A percentile compares a stretch with the other conserved stretches of the same genome.
These are phyloP conservation scores for Boletus pseudopeckii DNA, from an alignment of 768 basidiomycete genomes.

Conservation along the genomic window DNA sequence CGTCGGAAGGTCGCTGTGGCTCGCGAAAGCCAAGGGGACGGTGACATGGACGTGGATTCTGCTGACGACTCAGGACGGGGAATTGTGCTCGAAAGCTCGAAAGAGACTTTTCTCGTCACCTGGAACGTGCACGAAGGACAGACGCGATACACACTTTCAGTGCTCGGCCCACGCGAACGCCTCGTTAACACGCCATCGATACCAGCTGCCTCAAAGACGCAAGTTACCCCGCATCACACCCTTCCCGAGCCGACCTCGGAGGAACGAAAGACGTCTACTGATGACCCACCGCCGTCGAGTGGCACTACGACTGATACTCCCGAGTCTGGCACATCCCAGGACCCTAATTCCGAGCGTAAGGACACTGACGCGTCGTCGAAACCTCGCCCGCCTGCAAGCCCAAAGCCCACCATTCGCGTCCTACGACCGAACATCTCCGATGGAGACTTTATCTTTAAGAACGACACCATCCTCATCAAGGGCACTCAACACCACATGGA, in stretches of 20 bases:
- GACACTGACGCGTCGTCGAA: not conserved
- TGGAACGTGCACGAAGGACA: conserved; percentile 6
- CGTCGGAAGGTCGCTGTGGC: conserved; percentile 25
- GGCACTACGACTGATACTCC: conserved; percentile 1
- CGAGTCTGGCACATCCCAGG: not conserved
- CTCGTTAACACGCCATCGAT: not conserved
- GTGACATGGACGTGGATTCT: conserved; percentile 7
- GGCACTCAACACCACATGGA: not conserved
- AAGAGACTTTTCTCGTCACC: conserved; percentile 23
- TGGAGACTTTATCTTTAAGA: conserved; percentile 23
- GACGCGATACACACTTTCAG: conserved; percentile 18
- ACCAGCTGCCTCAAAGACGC: conserved; percentile 3
- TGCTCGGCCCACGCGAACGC: conserved; percentile 6
- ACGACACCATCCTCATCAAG: conserved; percentile 17
- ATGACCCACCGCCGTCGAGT: not conserved
- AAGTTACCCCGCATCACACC: not conserved
- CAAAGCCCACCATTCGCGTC: conserved; percentile 2
- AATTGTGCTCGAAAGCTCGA: conserved; percentile 25
- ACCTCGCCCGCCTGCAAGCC: not conserved
- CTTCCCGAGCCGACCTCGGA: not conserved
- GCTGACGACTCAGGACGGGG: conserved; percentile 12
- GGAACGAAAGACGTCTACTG: not conserved
- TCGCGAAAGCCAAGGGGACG: conserved; percentile 6
- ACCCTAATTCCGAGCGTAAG: not conserved
- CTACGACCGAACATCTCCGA: conserved; percentile 19